Base-by-base conservation (phyloP, 1,284 basidiomycete species). In the Pyrrhoderma noxium region DNA sequence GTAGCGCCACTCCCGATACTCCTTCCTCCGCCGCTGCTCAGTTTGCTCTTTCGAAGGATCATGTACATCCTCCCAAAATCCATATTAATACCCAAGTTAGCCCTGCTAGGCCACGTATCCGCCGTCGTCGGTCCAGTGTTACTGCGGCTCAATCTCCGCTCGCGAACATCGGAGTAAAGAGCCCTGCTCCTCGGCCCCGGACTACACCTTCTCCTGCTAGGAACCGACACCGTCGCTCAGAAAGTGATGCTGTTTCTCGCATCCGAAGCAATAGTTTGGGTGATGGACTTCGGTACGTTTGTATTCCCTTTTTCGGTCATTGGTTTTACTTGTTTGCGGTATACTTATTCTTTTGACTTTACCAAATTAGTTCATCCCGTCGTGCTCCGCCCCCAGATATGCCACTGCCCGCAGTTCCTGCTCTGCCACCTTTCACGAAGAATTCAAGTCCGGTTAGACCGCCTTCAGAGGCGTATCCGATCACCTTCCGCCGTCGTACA, bases 51-150 rank as follows among this genome's bases (percentile, higher is more conserved):
- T 18, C 36, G 21, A 31, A 31, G 27, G 27, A 31, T 31, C 27
- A 31, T 31, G 27, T 31, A 31, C 27, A 31, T 5, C 52, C 52
- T 2, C 52, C 52, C 13, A 54, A 42, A 27, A 55, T 55, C 39
- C 53, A 52, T 8, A 55, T 55, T 9, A 41, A 55, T 27, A 55
- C 53, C 2, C 52, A 53, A 41, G 46, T 37, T 47, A 44, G 25
- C 50, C 57, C 37, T 27, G 18, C 22, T 59, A 47, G 45, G 7
- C 63, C 64, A 19, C 67, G 66, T 22, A 66, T 76, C 25, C 71
- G 79, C 38, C 72, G 68, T 49, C 75, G 79, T 37, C 71, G 77
- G 41, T 78, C 75, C n/a, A 80, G 77, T 51, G 59, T 81, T 21
- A 78, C 74, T 2, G 53, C 75, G 34, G 68, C 61, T 3, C 27